Conservation (phyloP, 2,329 filamentous ascomycete genomes). For the Emydomyces testavorans region DNA sequence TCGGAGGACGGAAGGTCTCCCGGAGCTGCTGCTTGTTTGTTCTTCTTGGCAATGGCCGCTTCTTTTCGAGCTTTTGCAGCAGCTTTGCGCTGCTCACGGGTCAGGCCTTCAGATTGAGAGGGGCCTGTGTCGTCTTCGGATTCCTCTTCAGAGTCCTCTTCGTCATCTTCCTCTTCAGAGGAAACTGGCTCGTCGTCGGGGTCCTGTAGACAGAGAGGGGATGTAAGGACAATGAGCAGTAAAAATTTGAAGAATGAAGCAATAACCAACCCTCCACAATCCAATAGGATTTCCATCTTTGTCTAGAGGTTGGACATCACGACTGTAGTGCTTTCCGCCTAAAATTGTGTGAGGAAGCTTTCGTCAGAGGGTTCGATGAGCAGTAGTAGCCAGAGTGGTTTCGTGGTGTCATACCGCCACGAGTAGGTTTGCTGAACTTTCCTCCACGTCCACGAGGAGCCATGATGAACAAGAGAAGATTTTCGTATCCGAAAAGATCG, state of each 20-base stretch:
- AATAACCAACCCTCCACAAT: conserved; percentile 61
- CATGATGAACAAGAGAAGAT: conserved; percentile 23
- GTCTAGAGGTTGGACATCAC: conserved; percentile 77
- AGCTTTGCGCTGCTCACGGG: conserved; percentile 77
- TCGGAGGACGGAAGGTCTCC: conserved; percentile 75
- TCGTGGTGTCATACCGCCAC: conserved; percentile 57
- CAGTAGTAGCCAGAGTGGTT: neutral
- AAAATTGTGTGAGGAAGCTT: conserved; percentile 6
- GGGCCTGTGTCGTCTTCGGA: conserved; percentile 39
- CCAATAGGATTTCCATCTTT: conserved; percentile 77
- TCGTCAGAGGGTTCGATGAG: conserved; percentile 5
- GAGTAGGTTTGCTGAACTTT: conserved; percentile 87
- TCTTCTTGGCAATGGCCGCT: conserved; percentile 68
- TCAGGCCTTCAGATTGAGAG: conserved; percentile 44
- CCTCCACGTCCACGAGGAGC: conserved; percentile 63
- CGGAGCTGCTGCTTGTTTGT: conserved; percentile 59
- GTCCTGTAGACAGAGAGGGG: conserved; percentile 22
- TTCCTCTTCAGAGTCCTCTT: conserved; percentile 39
- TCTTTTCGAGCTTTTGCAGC: conserved; percentile 84
- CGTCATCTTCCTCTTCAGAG: conserved; percentile 44
- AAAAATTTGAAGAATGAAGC: neutral
- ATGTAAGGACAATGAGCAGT: neutral
- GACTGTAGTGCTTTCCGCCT: conserved; percentile 95
- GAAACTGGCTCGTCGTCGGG: conserved; percentile 30
- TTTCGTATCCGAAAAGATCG: neutral